Conservation (phyloP, 2,329 filamentous ascomycete species). For the Ophiognomonia clavigignenti-juglandacearum region DNA sequence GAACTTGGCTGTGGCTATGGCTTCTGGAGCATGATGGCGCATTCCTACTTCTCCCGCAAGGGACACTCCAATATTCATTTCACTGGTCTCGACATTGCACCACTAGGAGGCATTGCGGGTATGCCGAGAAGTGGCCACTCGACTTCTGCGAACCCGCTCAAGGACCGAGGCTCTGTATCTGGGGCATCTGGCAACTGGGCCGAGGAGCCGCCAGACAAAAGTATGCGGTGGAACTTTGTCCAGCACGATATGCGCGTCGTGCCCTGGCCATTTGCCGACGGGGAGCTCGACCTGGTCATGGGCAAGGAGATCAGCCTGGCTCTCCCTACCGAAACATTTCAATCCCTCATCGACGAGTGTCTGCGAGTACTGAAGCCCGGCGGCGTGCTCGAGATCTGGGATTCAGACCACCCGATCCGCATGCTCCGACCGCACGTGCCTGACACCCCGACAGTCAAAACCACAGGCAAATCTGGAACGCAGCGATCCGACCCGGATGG, state of each 20-base stretch:
- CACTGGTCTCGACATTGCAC: slow-evolving; percentile 76
- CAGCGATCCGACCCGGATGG: not conserved
- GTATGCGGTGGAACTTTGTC: slow-evolving; percentile 84
- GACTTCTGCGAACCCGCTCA: not conserved
- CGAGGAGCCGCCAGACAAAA: slow-evolving; percentile 45
- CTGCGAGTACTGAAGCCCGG: slow-evolving; percentile 72
- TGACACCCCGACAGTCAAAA: slow-evolving; percentile 35
- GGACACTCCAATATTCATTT: slow-evolving; percentile 70
- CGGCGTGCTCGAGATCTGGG: slow-evolving; percentile 83
- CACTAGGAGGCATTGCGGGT: slow-evolving; percentile 30
- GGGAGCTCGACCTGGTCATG: slow-evolving; percentile 83
- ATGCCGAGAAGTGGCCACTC: slow-evolving; percentile 1
- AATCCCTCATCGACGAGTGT: slow-evolving; percentile 62
- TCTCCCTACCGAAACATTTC: slow-evolving; percentile 54
- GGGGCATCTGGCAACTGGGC: slow-evolving; percentile 11
- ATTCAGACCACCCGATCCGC: slow-evolving; percentile 78
- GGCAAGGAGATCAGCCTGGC: slow-evolving; percentile 75
- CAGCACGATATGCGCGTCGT: slow-evolving; percentile 76
- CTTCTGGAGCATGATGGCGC: slow-evolving; percentile 86
- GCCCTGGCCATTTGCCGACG: slow-evolving; percentile 73
- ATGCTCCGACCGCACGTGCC: slow-evolving; percentile 77
- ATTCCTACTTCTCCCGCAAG: slow-evolving; percentile 67
- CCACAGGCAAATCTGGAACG: not conserved
- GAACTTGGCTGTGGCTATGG: slow-evolving; percentile 85
- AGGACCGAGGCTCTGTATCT: slow-evolving; percentile 4